A percentile compares a stretch with the other conserved stretches of the same genome.
phyloP scores from a whole-genome alignment of 495 filamentous ascomycete genomes.

The Hypoxylon subgilvum region DNA sequence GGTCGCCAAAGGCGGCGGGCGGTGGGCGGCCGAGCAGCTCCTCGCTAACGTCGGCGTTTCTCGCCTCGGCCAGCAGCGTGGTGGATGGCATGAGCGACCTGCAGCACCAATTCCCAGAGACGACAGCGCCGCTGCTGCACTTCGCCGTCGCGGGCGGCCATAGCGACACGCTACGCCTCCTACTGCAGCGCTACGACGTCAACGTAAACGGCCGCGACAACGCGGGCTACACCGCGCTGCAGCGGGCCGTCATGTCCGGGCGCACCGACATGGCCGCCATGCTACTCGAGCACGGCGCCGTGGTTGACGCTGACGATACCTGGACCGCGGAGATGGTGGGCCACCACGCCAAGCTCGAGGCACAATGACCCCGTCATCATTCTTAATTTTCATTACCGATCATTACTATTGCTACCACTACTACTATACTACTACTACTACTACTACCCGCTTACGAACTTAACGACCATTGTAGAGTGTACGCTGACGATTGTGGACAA shows the following conservation, averaged over 20 bases:
- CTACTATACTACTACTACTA: not conserved
- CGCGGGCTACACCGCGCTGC: slow-evolving; percentile 40
- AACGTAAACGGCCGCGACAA: slow-evolving; percentile 39
- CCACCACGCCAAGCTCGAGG: slow-evolving; percentile 33
- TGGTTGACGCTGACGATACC: slow-evolving; percentile 36
- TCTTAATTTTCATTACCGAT: too few species aligned
- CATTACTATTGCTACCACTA: too few species aligned
- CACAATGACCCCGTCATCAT: slow-evolving; percentile 6
- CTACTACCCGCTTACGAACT: slow-evolving; percentile 3
- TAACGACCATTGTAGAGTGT: slow-evolving; percentile 21
- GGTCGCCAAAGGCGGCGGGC: slow-evolving; percentile 33
- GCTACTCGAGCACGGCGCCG: slow-evolving; percentile 40
- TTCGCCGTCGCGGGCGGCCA: slow-evolving; percentile 41
- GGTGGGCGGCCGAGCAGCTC: slow-evolving; percentile 32
- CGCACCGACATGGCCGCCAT: slow-evolving; percentile 44
- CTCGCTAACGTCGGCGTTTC: slow-evolving; percentile 32
- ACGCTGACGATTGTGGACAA: too few species aligned
- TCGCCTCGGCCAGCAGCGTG: slow-evolving; percentile 22
- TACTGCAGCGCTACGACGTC: slow-evolving; percentile 40
- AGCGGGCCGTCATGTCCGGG: slow-evolving; percentile 41
- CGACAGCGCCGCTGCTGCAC: slow-evolving; percentile 42
- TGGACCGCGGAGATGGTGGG: slow-evolving; percentile 29
- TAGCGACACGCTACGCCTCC: slow-evolving; percentile 37
- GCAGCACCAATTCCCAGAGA: slow-evolving; percentile 39
- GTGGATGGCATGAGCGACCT: slow-evolving; percentile 25